Conservation (phyloP, 148 eudicot species). For the Rhododendron vialii region DNA sequence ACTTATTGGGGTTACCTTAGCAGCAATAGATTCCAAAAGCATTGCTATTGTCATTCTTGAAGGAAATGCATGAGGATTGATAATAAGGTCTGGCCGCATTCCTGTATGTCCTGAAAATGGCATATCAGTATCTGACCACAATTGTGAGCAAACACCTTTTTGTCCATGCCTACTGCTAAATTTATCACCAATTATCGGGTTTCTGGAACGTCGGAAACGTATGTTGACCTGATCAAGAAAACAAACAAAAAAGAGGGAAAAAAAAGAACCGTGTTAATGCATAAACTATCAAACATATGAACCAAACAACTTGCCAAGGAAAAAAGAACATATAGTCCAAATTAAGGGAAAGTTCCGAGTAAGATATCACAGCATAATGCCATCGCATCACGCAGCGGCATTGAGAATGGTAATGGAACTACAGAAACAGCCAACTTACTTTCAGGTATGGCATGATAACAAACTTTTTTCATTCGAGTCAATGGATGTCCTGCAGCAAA, state of each 20-base stretch:
- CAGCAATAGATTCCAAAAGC: slow-evolving; percentile 97
- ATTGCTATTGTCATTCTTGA: slow-evolving; percentile 97
- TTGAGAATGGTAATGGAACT: not conserved
- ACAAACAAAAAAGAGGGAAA: not conserved
- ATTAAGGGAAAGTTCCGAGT: not conserved
- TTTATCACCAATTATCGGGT: slow-evolving; percentile 94
- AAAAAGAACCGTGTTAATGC: not conserved
- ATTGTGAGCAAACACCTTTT: slow-evolving; percentile 95
- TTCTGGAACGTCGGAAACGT: slow-evolving; percentile 76
- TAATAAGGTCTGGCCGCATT: slow-evolving; percentile 97
- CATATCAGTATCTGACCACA: slow-evolving; percentile 93
- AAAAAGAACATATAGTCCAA: not conserved
- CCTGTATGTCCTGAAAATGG: slow-evolving; percentile 88
- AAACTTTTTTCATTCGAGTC: not conserved
- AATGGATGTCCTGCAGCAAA: not conserved
- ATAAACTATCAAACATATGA: not conserved
- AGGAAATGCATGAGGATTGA: slow-evolving; percentile 98
- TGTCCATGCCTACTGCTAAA: slow-evolving; percentile 99
- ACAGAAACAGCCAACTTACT: not conserved
- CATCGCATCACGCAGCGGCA: not conserved
- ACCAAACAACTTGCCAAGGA: not conserved
- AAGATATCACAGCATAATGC: not conserved
- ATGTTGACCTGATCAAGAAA: slow-evolving; percentile 59
- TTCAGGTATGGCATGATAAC: not conserved
- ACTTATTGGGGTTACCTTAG: slow-evolving; percentile 54